Percentiles rank a stretch among this genome's conserved stretches.
Evolutionary conservation across 2,329 filamentous ascomycete genomes (phyloP).

Genomic region (Ascocoryne sarcoides): DNA sequence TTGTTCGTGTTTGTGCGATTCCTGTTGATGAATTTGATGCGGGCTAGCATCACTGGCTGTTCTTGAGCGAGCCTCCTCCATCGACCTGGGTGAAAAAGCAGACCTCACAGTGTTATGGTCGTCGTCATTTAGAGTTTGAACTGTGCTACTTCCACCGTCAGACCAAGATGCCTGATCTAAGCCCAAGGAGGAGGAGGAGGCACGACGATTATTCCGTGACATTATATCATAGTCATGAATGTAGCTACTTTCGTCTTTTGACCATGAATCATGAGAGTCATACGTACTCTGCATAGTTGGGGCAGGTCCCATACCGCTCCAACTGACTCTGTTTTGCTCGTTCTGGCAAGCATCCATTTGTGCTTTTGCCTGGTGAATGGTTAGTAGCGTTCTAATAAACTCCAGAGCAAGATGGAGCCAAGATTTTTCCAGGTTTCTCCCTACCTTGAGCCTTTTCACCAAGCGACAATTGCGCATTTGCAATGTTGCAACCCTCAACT

Average conservation of each 20-base stretch:
- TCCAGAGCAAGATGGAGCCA: too few relatives aligned
- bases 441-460: background rate
- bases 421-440: too few relatives aligned
- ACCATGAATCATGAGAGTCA: background rate
- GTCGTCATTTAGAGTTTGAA: background rate
- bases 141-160: background rate
- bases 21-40: background rate
- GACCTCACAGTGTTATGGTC: background rate
- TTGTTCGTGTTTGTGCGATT: background rate
- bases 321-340: background rate
- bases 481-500: background rate
- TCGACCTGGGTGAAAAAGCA: background rate
- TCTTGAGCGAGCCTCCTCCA: background rate
- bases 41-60: background rate
- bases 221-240: background rate
- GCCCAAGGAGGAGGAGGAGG: background rate
- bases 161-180: background rate
- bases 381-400: too few relatives aligned
- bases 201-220: background rate
- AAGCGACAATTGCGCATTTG: slow-evolving; percentile 1
- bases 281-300: background rate
- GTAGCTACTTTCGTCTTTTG: background rate
- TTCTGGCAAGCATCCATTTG: background rate
- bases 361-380: too few relatives aligned
- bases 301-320: background rate